Evolutionary conservation across 495 filamentous ascomycete species (phyloP).

Genomic region (Elaphomyces granulatus): DNA sequence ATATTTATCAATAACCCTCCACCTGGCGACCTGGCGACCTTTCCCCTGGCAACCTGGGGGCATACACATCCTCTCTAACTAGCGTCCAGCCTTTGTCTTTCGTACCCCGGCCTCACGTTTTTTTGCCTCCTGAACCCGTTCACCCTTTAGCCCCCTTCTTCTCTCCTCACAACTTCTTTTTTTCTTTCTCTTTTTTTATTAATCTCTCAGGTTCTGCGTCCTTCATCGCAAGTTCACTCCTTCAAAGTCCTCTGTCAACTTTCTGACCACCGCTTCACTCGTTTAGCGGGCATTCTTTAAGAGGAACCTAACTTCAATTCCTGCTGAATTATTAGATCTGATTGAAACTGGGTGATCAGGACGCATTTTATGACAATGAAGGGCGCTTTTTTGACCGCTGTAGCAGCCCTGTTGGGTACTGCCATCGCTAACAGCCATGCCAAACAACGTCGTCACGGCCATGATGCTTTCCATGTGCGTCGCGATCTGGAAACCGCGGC

Average conservation of each 20-base stretch:
- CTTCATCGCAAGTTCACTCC: constrained; percentile 32
- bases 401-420: constrained; percentile 49
- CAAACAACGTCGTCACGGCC: constrained; percentile 44
- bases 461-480: constrained; percentile 44
- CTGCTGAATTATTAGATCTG: too few species aligned
- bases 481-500: constrained; percentile 23
- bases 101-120: background rate
- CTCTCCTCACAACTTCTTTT: constrained; percentile 8
- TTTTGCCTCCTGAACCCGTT: constrained; percentile 3
- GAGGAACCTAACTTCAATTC: constrained; percentile 3
- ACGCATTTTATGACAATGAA: too few species aligned
- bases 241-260: constrained; percentile 26
- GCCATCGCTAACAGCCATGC: constrained; percentile 43
- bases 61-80: background rate
- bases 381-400: constrained; percentile 48
- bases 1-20: too few species aligned
- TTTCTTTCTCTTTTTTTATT: constrained; percentile 19
- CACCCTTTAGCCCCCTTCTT: constrained; percentile 6
- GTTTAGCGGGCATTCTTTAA: constrained; percentile 75
- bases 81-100: background rate
- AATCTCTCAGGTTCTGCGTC: constrained; percentile 19
- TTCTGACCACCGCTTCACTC: constrained; percentile 88
- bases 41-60: background rate
- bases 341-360: too few species aligned
- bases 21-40: too few species aligned